Evolutionary conservation across 306 rosid species (phyloP).

Genomic region (Oxytropis ochrocephala): DNA sequence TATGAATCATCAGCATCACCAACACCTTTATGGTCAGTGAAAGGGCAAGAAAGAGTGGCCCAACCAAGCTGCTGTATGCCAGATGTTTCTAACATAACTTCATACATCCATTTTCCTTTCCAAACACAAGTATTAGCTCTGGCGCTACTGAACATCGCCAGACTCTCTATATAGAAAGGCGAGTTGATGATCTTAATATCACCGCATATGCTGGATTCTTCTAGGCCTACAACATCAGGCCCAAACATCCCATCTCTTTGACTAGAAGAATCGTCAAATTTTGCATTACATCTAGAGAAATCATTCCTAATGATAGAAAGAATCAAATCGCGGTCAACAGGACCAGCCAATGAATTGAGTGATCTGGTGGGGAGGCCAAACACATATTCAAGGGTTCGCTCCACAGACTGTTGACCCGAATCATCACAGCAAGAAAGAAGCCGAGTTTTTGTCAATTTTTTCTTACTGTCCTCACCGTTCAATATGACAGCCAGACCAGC

Average conservation of each 20-base stretch:
- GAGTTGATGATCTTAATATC: slow-evolving; percentile 56
- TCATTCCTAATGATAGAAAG: slow-evolving; percentile 48
- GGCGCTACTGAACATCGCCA: slow-evolving; percentile 87
- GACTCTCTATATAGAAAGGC: slow-evolving; percentile 74
- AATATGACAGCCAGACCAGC: slow-evolving; percentile 90
- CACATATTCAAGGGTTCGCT: slow-evolving; percentile 77
- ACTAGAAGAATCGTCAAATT: slow-evolving; percentile 13
- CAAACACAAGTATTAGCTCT: slow-evolving; percentile 78
- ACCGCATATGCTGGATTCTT: slow-evolving; percentile 70
- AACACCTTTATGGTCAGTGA: slow-evolving; percentile 86
- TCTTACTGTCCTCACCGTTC: slow-evolving; percentile 52
- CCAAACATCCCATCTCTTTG: slow-evolving; percentile 49
- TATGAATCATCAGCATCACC: slow-evolving; percentile 94
- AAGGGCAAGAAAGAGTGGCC: slow-evolving; percentile 90
- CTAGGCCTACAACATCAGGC: slow-evolving; percentile 47
- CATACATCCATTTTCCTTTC: slow-evolving; percentile 99
- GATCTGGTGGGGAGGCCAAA: slow-evolving; percentile 82
- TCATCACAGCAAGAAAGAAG: slow-evolving; percentile 78
- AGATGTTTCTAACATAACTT: slow-evolving; percentile 82
- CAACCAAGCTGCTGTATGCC: slow-evolving; percentile 97
- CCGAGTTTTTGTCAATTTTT: slow-evolving; percentile 45
- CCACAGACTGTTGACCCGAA: slow-evolving; percentile 72
- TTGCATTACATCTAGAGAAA: slow-evolving; percentile 35
- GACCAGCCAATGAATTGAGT: slow-evolving; percentile 45
- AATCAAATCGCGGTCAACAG: slow-evolving; percentile 42